These are phyloP conservation scores for Boletus subcaerulescens DNA, from an alignment of 768 basidiomycete genomes.

Conservation along the genomic window DNA sequence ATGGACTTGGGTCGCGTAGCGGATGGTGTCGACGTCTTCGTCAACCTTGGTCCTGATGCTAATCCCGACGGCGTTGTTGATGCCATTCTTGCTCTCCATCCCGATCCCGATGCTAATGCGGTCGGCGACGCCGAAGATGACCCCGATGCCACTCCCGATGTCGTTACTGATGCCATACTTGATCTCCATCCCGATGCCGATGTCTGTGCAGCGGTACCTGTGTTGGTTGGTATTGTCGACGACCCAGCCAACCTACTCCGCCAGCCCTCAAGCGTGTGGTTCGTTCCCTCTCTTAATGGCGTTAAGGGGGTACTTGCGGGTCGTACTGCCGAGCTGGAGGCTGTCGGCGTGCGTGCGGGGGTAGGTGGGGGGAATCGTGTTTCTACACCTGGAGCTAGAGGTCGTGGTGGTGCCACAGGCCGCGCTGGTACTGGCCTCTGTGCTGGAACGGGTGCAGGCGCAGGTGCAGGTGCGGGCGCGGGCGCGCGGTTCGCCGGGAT, in stretches of 20 bases:
- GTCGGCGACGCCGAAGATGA: background rate
- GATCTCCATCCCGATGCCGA: background rate
- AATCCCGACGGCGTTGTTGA: background rate
- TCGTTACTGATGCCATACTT: background rate
- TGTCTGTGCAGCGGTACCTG: background rate
- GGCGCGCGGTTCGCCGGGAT: background rate
- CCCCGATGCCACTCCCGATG: background rate
- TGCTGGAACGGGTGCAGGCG: background rate
- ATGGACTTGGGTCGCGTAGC: background rate
- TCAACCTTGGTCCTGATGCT: background rate
- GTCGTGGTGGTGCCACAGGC: background rate
- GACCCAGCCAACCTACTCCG: background rate
- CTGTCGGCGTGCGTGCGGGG: conserved; percentile 1
- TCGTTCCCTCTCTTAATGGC: background rate
- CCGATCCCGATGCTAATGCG: background rate
- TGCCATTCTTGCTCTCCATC: background rate
- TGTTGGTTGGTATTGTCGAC: background rate
- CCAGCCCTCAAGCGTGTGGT: background rate
- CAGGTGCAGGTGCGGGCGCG: too few species aligned
- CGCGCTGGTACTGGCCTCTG: background rate
- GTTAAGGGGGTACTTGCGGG: background rate
- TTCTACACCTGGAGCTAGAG: background rate
- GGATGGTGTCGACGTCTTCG: background rate
- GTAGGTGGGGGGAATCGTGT: background rate
- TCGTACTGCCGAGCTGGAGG: background rate